Conservation (phyloP, 495 filamentous ascomycete genomes). For the Xylaria longipes region DNA sequence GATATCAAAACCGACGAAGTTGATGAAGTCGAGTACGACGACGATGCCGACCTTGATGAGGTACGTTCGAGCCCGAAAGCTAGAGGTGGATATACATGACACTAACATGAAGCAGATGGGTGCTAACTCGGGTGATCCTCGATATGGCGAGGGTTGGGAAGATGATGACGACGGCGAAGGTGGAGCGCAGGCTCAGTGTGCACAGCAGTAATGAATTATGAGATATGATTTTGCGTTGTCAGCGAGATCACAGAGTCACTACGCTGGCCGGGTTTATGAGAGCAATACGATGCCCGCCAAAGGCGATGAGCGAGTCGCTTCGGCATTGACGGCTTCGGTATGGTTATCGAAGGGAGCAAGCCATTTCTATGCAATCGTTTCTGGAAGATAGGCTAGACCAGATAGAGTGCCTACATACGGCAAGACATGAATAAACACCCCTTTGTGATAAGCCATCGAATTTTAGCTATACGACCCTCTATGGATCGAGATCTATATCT, state of each 20-base stretch:
- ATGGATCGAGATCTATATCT: not conserved
- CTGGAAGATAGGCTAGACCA: conserved; percentile 26
- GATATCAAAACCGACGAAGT: conserved; percentile 72
- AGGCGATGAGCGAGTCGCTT: conserved; percentile 5
- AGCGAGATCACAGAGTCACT: conserved; percentile 26
- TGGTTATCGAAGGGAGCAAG: conserved; percentile 10
- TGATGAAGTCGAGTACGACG: conserved; percentile 86
- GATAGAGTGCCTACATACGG: conserved; percentile 23
- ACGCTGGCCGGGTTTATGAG: not conserved
- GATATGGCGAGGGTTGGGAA: conserved; percentile 77
- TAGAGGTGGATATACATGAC: conserved; percentile 9
- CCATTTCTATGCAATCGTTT: conserved; percentile 1
- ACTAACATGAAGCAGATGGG: conserved; percentile 59
- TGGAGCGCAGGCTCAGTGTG: conserved; percentile 71
- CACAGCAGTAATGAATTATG: conserved; percentile 72
- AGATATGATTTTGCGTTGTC: conserved; percentile 30
- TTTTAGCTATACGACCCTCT: not conserved
- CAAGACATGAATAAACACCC: conserved; percentile 18
- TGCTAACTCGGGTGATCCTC: conserved; percentile 66
- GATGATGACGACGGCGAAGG: conserved; percentile 74
- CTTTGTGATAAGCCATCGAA: conserved; percentile 11
- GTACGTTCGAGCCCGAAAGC: conserved; percentile 53
- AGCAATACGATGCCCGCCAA: conserved; percentile 4
- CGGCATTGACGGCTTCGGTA: not conserved
- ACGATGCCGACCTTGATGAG: conserved; percentile 79